Conservation (phyloP, 352 stramenopile species). For the Pythium periplocum region DNA sequence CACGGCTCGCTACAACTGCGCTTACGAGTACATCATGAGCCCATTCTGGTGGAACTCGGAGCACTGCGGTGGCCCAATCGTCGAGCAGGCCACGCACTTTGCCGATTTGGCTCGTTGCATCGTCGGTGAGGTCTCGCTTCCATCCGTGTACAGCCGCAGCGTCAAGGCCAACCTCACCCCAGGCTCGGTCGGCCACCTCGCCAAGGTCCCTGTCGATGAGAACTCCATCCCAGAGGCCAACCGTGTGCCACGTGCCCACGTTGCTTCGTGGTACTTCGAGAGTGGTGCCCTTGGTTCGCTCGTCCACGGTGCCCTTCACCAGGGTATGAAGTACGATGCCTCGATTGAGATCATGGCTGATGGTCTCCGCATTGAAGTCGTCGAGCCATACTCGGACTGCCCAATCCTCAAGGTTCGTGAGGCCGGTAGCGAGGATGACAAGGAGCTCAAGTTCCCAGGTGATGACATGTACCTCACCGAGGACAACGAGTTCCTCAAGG, state of each 20-base stretch:
- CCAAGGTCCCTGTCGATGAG: constrained; percentile 30
- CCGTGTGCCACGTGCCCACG: constrained; percentile 26
- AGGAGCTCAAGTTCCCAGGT: constrained; percentile 25
- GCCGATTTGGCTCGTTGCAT: constrained; percentile 28
- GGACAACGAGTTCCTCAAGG: constrained; percentile 29
- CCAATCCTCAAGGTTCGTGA: constrained; percentile 27
- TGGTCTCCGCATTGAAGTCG: constrained; percentile 25
- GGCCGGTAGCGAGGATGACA: constrained; percentile 23
- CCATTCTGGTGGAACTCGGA: constrained; percentile 35
- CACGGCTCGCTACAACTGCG: constrained; percentile 31
- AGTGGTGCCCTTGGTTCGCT: constrained; percentile 26
- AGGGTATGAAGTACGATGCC: constrained; percentile 26
- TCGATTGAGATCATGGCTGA: constrained; percentile 33
- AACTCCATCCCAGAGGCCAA: constrained; percentile 17
- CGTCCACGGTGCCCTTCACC: constrained; percentile 29
- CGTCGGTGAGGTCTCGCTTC: constrained; percentile 27
- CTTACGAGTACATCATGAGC: constrained; percentile 28
- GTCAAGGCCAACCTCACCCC: constrained; percentile 34
- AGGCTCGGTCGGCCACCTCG: constrained; percentile 23
- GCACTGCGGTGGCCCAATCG: constrained; percentile 33
- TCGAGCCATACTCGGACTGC: constrained; percentile 33
- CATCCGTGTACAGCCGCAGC: constrained; percentile 33
- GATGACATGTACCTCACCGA: constrained; percentile 41
- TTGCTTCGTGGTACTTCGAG: constrained; percentile 32
- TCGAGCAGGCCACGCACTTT: constrained; percentile 40